These are phyloP conservation scores for Pseudogymnoascus pannorum DNA, from an alignment of 2,329 filamentous ascomycete species.

Conservation along the genomic window DNA sequence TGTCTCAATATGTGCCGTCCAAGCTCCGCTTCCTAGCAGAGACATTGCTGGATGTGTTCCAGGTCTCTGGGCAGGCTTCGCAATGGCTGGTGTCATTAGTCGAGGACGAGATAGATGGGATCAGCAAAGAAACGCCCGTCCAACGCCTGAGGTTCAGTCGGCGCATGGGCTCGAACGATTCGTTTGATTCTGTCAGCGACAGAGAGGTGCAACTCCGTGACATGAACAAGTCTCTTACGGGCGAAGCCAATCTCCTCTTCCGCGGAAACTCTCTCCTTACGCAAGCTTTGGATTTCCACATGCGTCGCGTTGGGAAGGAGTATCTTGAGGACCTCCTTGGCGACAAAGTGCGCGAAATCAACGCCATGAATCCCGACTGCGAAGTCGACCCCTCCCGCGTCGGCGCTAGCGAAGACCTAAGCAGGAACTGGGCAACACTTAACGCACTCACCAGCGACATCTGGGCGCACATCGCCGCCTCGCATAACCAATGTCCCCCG, in stretches of 20 bases:
- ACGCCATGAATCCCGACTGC: slow-evolving; percentile 82
- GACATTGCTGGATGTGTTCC: slow-evolving; percentile 86
- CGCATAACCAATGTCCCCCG: slow-evolving; percentile 66
- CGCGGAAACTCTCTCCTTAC: slow-evolving; percentile 91
- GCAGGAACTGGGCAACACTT: slow-evolving; percentile 75
- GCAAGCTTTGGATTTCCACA: slow-evolving; percentile 88
- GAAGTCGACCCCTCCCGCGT: slow-evolving; percentile 89
- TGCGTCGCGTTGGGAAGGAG: slow-evolving; percentile 88
- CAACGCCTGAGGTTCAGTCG: slow-evolving; percentile 67
- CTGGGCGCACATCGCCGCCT: slow-evolving; percentile 75
- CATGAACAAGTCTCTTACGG: slow-evolving; percentile 69
- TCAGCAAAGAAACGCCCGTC: slow-evolving; percentile 71
- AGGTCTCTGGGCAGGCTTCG: slow-evolving; percentile 74
- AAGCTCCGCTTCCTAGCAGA: slow-evolving; percentile 78
- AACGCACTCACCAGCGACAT: slow-evolving; percentile 71
- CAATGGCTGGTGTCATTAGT: slow-evolving; percentile 92
- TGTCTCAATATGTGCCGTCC: slow-evolving; percentile 69
- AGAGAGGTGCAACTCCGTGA: slow-evolving; percentile 68
- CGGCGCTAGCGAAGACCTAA: slow-evolving; percentile 58
- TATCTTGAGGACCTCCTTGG: slow-evolving; percentile 82
- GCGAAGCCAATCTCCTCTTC: slow-evolving; percentile 91
- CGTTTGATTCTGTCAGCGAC: slow-evolving; percentile 53
- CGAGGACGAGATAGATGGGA: slow-evolving; percentile 94
- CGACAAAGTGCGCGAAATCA: slow-evolving; percentile 83
- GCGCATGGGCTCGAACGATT: slow-evolving; percentile 64